Evolutionary conservation across 768 basidiomycete species (phyloP), one percentile per base, ranked within the genome.

Genomic region (Hygrophorus pudorinus): DNA sequence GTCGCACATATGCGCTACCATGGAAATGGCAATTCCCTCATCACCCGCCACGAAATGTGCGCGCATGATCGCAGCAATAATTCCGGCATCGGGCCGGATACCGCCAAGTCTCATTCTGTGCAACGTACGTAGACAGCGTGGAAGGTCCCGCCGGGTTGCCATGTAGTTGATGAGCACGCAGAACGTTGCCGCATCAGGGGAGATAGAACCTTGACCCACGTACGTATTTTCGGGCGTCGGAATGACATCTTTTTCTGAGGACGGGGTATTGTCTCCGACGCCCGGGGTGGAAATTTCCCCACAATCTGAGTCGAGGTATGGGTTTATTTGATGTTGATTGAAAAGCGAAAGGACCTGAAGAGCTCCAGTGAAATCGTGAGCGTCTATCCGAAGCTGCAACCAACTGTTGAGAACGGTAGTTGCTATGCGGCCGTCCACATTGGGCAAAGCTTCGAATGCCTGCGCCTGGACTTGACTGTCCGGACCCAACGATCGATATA

Each of bases 341-440:
- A 81, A 79, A 38, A 71, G 54, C 10, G 70, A 65, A 18, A 85
- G 58, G 18, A 81, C 58, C 42, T 63, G 65, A 16, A 70, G 50
- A 4, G 73, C 72, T 17, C 65, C 66, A 31, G 57, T 34, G 41
- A 76, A 46, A 60, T 87, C 76, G 52, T 65, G 59, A 24, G 63
- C 56, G 54, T 81, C 79, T 32, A 89, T 56, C 36, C 73, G 67
- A 32, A 79, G 67, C 49, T 75, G 75, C 35, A 86, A 66, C n/a
- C 88, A 63, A 47, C 70, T 71, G 67, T 89, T 89, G 57, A 88
- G 56, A n/a, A 78, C 68, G 21, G 60, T 58, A n/a, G 77, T 74
- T 32, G 74, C 69, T 1, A 62, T 60, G 2, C 50, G 58, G 11
- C 51, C 52, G 48, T 65, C 62, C 47, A 79, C 56, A 17, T 61